Percentiles rank a stretch among this genome's conserved stretches.
Conservation (phyloP, 2,329 filamentous ascomycete genomes). For the Saccharata proteae region DNA sequence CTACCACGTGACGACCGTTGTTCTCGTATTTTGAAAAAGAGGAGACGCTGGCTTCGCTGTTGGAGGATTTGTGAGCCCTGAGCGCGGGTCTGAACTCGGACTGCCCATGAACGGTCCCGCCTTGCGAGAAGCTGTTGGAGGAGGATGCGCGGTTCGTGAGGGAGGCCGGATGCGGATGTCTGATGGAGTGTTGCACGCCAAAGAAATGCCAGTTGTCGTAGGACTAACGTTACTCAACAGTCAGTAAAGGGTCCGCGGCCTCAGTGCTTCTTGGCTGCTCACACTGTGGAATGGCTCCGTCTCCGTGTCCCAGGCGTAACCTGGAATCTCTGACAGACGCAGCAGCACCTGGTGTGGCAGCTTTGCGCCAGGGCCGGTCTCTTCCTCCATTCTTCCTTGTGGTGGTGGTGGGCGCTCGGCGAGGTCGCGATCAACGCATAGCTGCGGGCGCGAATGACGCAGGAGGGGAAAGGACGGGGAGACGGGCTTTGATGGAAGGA, state of each 20-base stretch:
- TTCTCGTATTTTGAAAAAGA: constrained; percentile 33
- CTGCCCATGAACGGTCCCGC: no score
- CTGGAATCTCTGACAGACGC: constrained; percentile 25
- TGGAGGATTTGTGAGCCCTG: constrained; percentile 21
- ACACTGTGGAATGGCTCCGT: constrained; percentile 36
- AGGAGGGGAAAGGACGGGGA: not conserved
- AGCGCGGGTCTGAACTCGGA: constrained; percentile 18
- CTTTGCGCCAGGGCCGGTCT: constrained; percentile 11
- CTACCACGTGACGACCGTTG: constrained; percentile 50
- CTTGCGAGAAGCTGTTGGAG: constrained; percentile 17
- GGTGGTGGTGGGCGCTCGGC: constrained; percentile 3
- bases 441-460: not conserved
- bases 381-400: constrained; percentile 9
- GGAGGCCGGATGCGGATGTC: not conserved
- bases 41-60: constrained; percentile 22
- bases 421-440: constrained; percentile 5
- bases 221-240: no score
- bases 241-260: no score
- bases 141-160: constrained; percentile 11
- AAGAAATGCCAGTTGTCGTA: constrained; percentile 74
- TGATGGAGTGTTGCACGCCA: constrained; percentile 21
- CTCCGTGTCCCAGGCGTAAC: constrained; percentile 28
- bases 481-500: no score
- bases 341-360: constrained; percentile 20
- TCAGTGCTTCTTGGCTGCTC: no score